Percentiles rank a stretch among this genome's conserved stretches.
phyloP scores from a whole-genome alignment of 1,284 basidiomycete species.

The Pyrrhoderma lamaoense region DNA sequence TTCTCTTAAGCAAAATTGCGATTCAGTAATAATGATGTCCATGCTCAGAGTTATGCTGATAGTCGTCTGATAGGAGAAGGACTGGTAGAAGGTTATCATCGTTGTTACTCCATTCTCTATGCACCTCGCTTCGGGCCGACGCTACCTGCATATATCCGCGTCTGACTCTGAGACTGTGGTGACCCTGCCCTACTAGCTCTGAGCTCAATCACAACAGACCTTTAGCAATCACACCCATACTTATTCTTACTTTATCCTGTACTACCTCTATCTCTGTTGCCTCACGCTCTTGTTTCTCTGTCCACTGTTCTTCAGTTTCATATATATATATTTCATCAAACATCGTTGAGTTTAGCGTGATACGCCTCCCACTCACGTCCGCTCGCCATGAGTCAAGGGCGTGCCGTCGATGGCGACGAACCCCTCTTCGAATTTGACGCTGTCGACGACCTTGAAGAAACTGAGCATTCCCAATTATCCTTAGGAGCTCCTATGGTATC shows the following conservation, averaged over 20 bases:
- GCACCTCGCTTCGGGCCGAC: too few relatives aligned
- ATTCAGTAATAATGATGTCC: too few relatives aligned
- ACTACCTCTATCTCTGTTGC: conserved; percentile 1
- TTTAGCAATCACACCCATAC: not conserved
- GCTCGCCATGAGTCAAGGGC: conserved; percentile 34
- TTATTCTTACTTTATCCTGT: not conserved
- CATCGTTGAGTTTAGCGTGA: too few relatives aligned
- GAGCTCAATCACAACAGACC: not conserved
- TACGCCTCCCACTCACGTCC: too few relatives aligned
- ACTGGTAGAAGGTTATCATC: too few relatives aligned
- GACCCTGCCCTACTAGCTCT: not conserved
- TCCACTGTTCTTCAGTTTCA: too few relatives aligned
- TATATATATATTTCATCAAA: too few relatives aligned
- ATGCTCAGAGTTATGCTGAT: too few relatives aligned
- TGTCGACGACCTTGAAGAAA: conserved; percentile 28
- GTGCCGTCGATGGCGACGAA: conserved; percentile 50
- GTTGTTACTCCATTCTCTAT: too few relatives aligned
- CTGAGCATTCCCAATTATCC: not conserved
- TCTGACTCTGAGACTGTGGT: conserved; percentile 2
- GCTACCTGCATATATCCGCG: conserved; percentile 14
- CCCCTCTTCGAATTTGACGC: conserved; percentile 46
- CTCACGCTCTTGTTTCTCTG: not conserved
- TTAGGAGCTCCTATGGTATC: not conserved
- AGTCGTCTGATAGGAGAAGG: too few relatives aligned
- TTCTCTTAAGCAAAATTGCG: too few relatives aligned